Percentiles rank a stretch among this genome's conserved stretches.
phyloP scores from a whole-genome alignment of 202 grass and related monocot species.

The Bolboschoenoplectus hybrid region DNA sequence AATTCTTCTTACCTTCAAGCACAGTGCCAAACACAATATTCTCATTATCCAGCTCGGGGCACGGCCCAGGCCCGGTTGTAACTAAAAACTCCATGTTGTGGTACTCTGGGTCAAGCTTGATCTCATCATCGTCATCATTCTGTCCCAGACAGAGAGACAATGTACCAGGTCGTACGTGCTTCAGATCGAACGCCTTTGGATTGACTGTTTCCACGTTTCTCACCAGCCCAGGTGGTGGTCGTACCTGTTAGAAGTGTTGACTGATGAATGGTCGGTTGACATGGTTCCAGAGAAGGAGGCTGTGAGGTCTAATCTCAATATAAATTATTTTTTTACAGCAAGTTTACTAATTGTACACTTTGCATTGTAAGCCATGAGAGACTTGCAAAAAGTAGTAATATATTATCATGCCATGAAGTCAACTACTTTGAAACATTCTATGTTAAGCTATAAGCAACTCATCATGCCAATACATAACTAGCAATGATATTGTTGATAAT shows the following conservation, averaged over 20 bases:
- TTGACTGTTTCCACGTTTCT: constrained; percentile 72
- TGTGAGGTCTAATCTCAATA: not conserved
- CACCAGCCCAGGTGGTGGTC: constrained; percentile 60
- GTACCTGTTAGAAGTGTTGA: constrained; percentile 33
- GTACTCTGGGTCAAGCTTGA: constrained; percentile 83
- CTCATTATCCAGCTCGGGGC: constrained; percentile 82
- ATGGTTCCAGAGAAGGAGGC: not conserved
- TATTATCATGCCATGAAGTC: not conserved
- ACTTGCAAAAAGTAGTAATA: not conserved
- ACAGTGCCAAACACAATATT: constrained; percentile 96
- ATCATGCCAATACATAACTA: not conserved
- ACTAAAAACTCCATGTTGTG: constrained; percentile 97
- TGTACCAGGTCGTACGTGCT: constrained; percentile 73
- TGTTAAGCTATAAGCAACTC: not conserved
- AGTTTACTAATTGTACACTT: not conserved
- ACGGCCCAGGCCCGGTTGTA: constrained; percentile 85
- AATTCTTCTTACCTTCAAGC: constrained; percentile 75
- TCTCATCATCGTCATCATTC: constrained; percentile 73
- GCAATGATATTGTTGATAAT: not conserved
- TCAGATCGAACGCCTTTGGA: constrained; percentile 76
- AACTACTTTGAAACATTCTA: constrained; percentile 7
- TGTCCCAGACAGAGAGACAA: constrained; percentile 87
- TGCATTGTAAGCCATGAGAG: not conserved
- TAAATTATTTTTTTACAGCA: not conserved
- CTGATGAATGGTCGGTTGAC: constrained; percentile 21